Evolutionary conservation across 768 basidiomycete genomes (phyloP).

Genomic region (Epithele typhae): DNA sequence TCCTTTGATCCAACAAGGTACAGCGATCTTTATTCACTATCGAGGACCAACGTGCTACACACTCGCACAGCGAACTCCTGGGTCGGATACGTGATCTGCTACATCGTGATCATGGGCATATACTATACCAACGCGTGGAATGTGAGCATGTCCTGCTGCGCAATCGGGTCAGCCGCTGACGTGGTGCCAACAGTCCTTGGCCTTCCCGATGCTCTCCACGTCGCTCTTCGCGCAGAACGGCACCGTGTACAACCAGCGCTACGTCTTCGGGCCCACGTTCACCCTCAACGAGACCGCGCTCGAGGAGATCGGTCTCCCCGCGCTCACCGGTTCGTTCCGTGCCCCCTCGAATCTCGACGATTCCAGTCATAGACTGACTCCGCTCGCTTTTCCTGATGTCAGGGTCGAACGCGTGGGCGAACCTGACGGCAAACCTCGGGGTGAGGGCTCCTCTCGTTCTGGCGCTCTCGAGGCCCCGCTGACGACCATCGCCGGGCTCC

Average conservation of each 20-base stretch:
- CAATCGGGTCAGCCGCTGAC: constrained; percentile 17
- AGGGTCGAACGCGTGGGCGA: constrained; percentile 51
- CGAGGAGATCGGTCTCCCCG: constrained; percentile 37
- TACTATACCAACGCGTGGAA: constrained; percentile 65
- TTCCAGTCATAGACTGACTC: background rate
- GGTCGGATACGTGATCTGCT: constrained; percentile 50
- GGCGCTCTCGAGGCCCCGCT: background rate
- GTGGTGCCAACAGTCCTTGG: constrained; percentile 35
- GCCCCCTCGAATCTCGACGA: background rate
- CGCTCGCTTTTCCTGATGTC: background rate
- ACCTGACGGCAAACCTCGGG: constrained; percentile 43
- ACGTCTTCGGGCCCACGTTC: constrained; percentile 49
- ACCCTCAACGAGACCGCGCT: constrained; percentile 52
- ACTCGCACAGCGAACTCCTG: constrained; percentile 46
- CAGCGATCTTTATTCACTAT: background rate
- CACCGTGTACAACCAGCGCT: constrained; percentile 47
- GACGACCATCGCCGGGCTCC: background rate
- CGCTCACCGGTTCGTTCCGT: constrained; percentile 23
- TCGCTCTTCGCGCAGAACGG: constrained; percentile 54
- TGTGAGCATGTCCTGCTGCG: constrained; percentile 28
- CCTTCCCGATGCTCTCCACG: constrained; percentile 58
- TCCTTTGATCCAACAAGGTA: constrained; percentile 55
- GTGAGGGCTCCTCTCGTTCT: too few relatives aligned
- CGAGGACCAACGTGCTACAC: background rate
- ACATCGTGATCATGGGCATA: constrained; percentile 47